Conservation (phyloP, 208 protist species). For the Trypanosoma platydactyli region DNA sequence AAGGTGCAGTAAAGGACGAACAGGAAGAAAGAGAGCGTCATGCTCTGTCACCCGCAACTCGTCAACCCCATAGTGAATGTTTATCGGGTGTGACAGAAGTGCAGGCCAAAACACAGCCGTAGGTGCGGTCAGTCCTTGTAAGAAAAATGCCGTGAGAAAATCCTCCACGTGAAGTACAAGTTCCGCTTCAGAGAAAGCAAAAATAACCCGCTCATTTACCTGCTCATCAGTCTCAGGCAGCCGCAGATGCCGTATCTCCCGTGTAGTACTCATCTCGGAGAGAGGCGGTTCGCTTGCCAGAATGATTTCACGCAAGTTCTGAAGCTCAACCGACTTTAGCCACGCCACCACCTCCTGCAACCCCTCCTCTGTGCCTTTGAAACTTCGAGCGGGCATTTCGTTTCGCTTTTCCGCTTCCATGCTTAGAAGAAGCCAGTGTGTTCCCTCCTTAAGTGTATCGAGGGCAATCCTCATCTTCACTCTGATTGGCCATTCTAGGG, state of each 20-base stretch:
- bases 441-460: neutral
- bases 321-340: conserved; percentile 7
- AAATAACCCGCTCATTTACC: conserved; percentile 44
- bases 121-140: neutral
- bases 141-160: conserved; percentile 32
- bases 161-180: conserved; percentile 34
- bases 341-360: conserved; percentile 11
- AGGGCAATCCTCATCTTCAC: conserved; percentile 25
- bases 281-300: conserved; percentile 26
- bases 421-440: conserved; percentile 32
- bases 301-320: conserved; percentile 14
- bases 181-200: conserved; percentile 39
- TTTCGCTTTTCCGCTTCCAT: neutral
- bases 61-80: conserved; percentile 46
- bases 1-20: conserved; percentile 35
- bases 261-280: neutral
- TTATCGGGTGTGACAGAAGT: conserved; percentile 54
- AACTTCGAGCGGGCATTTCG: neutral
- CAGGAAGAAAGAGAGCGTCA: conserved; percentile 47
- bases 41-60: conserved; percentile 50
- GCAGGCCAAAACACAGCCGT: conserved; percentile 61
- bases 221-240: conserved; percentile 4
- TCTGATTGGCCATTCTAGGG: conserved; percentile 22
- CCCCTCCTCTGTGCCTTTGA: conserved; percentile 22
- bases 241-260: conserved; percentile 6